Evolutionary conservation across 192 early-diverging fungal species (phyloP).

Genomic region (Entomortierella lignicola): DNA sequence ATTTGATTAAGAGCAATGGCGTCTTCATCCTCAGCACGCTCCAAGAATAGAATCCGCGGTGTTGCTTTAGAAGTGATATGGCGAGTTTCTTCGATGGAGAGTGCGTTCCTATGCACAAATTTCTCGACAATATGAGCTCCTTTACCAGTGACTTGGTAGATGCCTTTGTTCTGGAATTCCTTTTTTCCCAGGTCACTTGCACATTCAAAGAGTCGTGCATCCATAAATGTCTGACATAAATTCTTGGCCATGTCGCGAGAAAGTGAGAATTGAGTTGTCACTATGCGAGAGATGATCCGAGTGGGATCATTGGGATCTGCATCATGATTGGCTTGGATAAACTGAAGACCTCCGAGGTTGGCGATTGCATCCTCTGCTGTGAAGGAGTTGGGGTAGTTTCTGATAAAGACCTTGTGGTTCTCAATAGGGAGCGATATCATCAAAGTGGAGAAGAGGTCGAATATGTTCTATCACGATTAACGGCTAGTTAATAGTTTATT

Average conservation of each 20-base stretch:
- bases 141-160: slow-evolving; percentile 63
- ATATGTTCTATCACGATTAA: slow-evolving; percentile 58
- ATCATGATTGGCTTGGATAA: slow-evolving; percentile 60
- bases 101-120: slow-evolving; percentile 58
- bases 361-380: slow-evolving; percentile 66
- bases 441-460: slow-evolving; percentile 67
- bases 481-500: not conserved
- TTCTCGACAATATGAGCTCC: slow-evolving; percentile 61
- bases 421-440: slow-evolving; percentile 65
- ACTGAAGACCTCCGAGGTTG: slow-evolving; percentile 63
- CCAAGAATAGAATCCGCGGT: slow-evolving; percentile 44
- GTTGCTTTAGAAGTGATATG: slow-evolving; percentile 58
- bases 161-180: slow-evolving; percentile 59
- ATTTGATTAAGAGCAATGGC: slow-evolving; percentile 55
- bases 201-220: slow-evolving; percentile 60
- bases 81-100: slow-evolving; percentile 45
- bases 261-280: slow-evolving; percentile 69
- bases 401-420: slow-evolving; percentile 63
- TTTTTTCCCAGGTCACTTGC: slow-evolving; percentile 58
- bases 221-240: slow-evolving; percentile 64
- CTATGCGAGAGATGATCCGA: slow-evolving; percentile 59
- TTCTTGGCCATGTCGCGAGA: slow-evolving; percentile 69
- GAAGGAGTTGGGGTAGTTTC: slow-evolving; percentile 64
- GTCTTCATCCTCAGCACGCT: slow-evolving; percentile 63
- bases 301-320: slow-evolving; percentile 64